Evolutionary conservation across 2,329 filamentous ascomycete genomes (phyloP).

Genomic region (Bipolaris oryzae): DNA sequence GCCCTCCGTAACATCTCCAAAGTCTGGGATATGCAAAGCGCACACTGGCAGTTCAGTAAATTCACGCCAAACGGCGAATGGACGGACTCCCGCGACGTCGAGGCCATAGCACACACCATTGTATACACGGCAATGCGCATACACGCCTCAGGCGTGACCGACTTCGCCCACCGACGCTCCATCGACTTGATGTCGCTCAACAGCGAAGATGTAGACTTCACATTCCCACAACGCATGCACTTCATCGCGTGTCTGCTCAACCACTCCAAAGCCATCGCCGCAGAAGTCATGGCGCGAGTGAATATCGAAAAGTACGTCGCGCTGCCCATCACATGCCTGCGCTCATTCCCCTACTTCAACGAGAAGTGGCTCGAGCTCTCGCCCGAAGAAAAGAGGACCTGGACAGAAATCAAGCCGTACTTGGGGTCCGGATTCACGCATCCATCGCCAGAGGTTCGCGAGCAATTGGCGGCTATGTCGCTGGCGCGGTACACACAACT

Average conservation of each 20-base stretch:
- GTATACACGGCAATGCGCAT: background rate
- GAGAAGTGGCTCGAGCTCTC: background rate
- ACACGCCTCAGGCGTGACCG: conserved; percentile 3
- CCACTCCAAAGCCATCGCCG: conserved; percentile 7
- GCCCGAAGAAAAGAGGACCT: background rate
- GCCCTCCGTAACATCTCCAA: background rate
- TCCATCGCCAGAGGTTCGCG: background rate
- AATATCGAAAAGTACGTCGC: conserved; percentile 5
- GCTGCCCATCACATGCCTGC: background rate
- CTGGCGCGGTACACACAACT: background rate
- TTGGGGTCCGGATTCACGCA: background rate
- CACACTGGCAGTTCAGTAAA: background rate
- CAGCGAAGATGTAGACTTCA: conserved; percentile 1
- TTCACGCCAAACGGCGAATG: conserved; percentile 5
- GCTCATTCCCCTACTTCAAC: background rate
- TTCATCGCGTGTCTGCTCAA: background rate
- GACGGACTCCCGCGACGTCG: background rate
- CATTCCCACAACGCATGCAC: conserved; percentile 9
- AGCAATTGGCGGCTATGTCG: background rate
- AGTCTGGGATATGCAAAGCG: background rate
- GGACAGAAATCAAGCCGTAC: background rate
- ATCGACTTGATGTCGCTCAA: background rate
- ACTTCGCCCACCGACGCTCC: background rate
- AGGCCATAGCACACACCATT: conserved; percentile 1
- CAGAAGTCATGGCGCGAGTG: conserved; percentile 3